phyloP scores from a whole-genome alignment of 768 basidiomycete species.

The Agrocybe chaxingu region DNA sequence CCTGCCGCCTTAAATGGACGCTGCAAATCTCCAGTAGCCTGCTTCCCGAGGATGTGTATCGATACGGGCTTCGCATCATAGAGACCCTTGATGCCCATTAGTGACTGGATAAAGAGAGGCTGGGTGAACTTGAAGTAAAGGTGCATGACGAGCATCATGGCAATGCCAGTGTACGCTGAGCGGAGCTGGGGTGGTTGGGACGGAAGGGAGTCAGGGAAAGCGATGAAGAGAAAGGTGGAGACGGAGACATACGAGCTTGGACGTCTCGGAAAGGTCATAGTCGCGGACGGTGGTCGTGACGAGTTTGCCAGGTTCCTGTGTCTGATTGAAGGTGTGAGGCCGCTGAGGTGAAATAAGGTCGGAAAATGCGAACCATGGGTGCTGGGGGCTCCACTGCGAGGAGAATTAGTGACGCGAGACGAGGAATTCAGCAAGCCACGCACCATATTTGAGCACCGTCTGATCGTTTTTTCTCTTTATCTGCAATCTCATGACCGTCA shows the following conservation, averaged over 20 bases:
- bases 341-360: background rate
- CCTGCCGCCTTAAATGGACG: constrained; percentile 76
- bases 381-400: constrained; percentile 66
- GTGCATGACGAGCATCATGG: constrained; percentile 92
- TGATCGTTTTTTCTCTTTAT: constrained; percentile 95
- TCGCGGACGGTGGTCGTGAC: constrained; percentile 91
- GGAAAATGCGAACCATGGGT: constrained; percentile 65
- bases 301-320: constrained; percentile 66
- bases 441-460: constrained; percentile 93
- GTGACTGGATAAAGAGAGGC: constrained; percentile 90
- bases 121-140: constrained; percentile 94
- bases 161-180: constrained; percentile 67
- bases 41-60: constrained; percentile 78
- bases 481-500: constrained; percentile 31
- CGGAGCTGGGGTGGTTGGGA: constrained; percentile 42
- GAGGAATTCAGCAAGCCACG: constrained; percentile 21
- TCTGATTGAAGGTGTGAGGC: constrained; percentile 27
- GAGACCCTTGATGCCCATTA: constrained; percentile 92
- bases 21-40: constrained; percentile 82
- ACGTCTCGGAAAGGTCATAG: constrained; percentile 87
- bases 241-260: constrained; percentile 57
- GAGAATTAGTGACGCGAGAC: constrained; percentile 4
- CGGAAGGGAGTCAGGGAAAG: background rate
- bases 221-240: background rate
- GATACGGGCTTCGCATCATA: constrained; percentile 84